These are phyloP conservation scores for Pythium grandisporangium DNA, from an alignment of 352 stramenopile genomes.

Conservation along the genomic window DNA sequence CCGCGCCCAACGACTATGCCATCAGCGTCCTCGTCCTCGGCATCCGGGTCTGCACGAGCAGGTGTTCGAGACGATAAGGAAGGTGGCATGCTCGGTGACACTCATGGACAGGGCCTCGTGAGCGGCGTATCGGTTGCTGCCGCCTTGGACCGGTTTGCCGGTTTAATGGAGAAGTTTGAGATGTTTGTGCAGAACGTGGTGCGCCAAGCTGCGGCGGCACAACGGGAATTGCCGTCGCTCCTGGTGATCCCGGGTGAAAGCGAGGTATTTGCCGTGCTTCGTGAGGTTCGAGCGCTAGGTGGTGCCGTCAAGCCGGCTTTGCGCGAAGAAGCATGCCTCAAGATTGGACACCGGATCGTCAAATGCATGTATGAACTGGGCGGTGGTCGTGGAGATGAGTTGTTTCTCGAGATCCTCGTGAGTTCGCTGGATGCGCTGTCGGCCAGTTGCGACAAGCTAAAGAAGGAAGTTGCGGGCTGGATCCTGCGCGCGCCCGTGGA, in stretches of 20 bases:
- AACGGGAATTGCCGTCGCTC: slow-evolving; percentile 71
- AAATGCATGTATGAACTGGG: slow-evolving; percentile 95
- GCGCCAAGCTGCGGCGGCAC: slow-evolving; percentile 54
- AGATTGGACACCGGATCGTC: slow-evolving; percentile 95
- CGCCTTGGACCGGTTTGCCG: slow-evolving; percentile 74
- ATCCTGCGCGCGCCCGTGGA: slow-evolving; percentile 92
- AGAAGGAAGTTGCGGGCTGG: slow-evolving; percentile 92
- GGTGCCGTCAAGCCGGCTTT: slow-evolving; percentile 63
- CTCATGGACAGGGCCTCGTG: slow-evolving; percentile 3
- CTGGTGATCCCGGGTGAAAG: slow-evolving; percentile 63
- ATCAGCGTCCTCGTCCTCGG: slow-evolving; percentile 37
- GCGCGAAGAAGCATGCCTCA: slow-evolving; percentile 90
- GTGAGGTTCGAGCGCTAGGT: slow-evolving; percentile 68
- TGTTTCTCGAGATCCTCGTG: slow-evolving; percentile 94
- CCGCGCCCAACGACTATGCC: slow-evolving; percentile 88
- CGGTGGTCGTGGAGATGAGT: slow-evolving; percentile 80
- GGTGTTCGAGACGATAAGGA: slow-evolving; percentile 14
- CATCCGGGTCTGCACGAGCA: slow-evolving; percentile 4
- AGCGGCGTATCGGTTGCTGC: slow-evolving; percentile 56
- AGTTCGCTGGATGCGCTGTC: slow-evolving; percentile 91
- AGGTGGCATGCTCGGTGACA: slow-evolving; percentile 1
- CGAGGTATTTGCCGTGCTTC: slow-evolving; percentile 76
- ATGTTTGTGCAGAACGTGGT: slow-evolving; percentile 84
- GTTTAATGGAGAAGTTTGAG: slow-evolving; percentile 81
- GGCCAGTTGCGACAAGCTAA: slow-evolving; percentile 88